These are phyloP conservation scores for Juglanconis juglandina DNA, from an alignment of 2,329 filamentous ascomycete genomes.

Conservation along the genomic window DNA sequence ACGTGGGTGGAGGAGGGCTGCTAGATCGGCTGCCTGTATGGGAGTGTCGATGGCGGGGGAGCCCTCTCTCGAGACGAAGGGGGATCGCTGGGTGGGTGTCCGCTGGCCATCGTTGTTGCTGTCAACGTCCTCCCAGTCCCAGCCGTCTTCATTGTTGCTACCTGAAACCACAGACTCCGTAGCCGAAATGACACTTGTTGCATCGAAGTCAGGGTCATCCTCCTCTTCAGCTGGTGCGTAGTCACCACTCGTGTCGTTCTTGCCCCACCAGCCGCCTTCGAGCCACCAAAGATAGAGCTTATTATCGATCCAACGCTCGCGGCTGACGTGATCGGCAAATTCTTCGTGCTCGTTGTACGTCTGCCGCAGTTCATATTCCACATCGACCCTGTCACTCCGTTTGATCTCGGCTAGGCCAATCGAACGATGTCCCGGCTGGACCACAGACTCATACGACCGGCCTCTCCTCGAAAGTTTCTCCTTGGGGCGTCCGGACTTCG, in stretches of 20 bases:
- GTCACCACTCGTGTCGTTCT: conserved; percentile 74
- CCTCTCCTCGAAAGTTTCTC: conserved; percentile 16
- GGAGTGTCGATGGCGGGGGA: conserved; percentile 61
- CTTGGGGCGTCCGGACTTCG: conserved; percentile 26
- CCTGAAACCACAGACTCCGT: conserved; percentile 30
- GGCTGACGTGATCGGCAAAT: conserved; percentile 36
- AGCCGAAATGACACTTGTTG: conserved; percentile 75
- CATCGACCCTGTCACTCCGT: conserved; percentile 65
- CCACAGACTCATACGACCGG: conserved; percentile 49
- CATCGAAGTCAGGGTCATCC: conserved; percentile 42
- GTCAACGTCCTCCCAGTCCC: conserved; percentile 41
- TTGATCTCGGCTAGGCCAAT: conserved; percentile 44
- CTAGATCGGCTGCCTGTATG: conserved; percentile 66
- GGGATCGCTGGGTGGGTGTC: conserved; percentile 70
- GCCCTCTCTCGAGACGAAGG: conserved; percentile 43
- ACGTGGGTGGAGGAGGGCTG: conserved; percentile 76
- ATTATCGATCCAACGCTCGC: conserved; percentile 67
- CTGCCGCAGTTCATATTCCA: conserved; percentile 74
- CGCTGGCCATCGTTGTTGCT: conserved; percentile 49
- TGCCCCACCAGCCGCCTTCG: conserved; percentile 79
- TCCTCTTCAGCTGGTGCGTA: conserved; percentile 62
- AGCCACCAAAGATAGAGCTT: conserved; percentile 84
- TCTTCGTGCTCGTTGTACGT: conserved; percentile 28
- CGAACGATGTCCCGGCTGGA: conserved; percentile 41
- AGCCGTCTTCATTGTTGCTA: conserved; percentile 24